phyloP scores from a whole-genome alignment of 2,329 filamentous ascomycete genomes.

The Byssothecium circinans region DNA sequence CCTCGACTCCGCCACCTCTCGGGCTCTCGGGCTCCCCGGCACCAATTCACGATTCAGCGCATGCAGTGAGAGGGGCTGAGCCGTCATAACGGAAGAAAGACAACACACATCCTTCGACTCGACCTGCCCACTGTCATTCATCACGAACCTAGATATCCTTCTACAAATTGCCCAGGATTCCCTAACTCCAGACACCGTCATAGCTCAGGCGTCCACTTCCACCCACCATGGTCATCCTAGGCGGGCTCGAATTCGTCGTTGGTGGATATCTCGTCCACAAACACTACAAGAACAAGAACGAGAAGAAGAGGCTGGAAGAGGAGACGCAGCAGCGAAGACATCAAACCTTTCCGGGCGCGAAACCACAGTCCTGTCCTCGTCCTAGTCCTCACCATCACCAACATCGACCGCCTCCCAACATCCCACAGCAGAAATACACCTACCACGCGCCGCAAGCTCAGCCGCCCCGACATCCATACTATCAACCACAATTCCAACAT shows the following conservation, averaged over 20 bases:
- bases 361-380: conserved; percentile 15
- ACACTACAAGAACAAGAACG: conserved; percentile 39
- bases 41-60: conserved; percentile 8
- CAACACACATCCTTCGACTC: neutral
- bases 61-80: conserved; percentile 15
- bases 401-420: conserved; percentile 8
- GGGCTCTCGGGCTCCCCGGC: conserved; percentile 4
- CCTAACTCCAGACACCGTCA: neutral
- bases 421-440: conserved; percentile 29
- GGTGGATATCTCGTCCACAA: conserved; percentile 40
- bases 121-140: neutral
- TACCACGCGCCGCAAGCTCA: conserved; percentile 21
- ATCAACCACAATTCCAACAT: conserved; percentile 18
- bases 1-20: conserved; percentile 13
- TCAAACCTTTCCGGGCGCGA: conserved; percentile 32
- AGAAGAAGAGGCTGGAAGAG: conserved; percentile 30
- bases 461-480: conserved; percentile 12
- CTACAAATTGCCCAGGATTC: neutral
- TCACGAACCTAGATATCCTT: neutral
- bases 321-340: conserved; percentile 30
- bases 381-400: conserved; percentile 17
- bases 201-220: neutral
- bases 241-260: conserved; percentile 42
- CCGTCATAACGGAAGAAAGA: conserved; percentile 4
- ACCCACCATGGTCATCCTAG: conserved; percentile 41